Evolutionary conservation across 176 grass and related monocot genomes (phyloP), one percentile per base, ranked within the genome.

Genomic region (Pontederia paniculata): DNA sequence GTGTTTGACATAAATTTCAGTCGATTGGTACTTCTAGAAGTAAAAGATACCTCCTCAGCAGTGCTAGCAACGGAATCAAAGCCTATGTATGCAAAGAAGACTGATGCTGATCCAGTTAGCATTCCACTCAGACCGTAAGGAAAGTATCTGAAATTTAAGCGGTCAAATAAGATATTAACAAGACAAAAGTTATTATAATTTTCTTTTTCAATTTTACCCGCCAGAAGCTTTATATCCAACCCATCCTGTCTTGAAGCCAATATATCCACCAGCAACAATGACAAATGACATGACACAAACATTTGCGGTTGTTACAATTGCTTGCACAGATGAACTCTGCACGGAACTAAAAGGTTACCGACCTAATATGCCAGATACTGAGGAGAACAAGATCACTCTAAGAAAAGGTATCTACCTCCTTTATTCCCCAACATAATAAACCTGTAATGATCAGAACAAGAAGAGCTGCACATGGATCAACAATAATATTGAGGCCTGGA

Each of bases 261-360:
- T 59, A 79, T 84, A 97, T 77, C 82, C 79, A 69, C 91, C 91
- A 53, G 68, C 91, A 19, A 77, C 74, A 44, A 97, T 79, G 51
- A 98, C 86, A 77, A 98, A 98, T 79, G 91, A 43, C 86, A 98
- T 81, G 60, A 98, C 93, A 73, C 83, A 84, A 23, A 75, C 83
- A 88, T 98, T 98, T 57, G 86, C 63, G 66, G 51, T 68, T 52
- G 93, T 98, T 55, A 98, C 45, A 52, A 73, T 17, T 52, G 72
- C 86, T 77, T 98, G 93, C 22, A 84, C 93, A 71, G 59, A 78
- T 68, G 86, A 67, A 81, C 93, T 98, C 93, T 98, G 77, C 69
- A 77, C 70, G 58, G 50, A 14, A 18, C 13, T 21, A 21, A 44
- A 61, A 37, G 28, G 25, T 44, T 42, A 57, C 23, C 43, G 46